Percentiles rank a stretch among this genome's conserved stretches.
These are phyloP conservation scores for Mrakia blollopis DNA, from an alignment of 768 basidiomycete genomes.

Conservation along the genomic window DNA sequence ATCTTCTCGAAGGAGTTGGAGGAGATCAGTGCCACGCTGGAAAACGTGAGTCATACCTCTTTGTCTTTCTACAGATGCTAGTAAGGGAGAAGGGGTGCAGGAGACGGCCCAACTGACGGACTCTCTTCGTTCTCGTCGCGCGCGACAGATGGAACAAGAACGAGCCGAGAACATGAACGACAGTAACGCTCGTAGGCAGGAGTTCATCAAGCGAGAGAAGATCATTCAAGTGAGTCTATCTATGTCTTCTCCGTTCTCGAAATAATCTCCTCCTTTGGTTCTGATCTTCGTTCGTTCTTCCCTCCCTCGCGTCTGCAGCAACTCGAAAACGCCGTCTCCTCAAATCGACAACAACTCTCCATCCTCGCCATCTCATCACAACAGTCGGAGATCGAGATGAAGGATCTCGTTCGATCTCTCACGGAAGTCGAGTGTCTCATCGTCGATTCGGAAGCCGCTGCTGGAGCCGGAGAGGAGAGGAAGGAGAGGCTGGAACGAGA, in stretches of 20 bases:
- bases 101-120: not conserved
- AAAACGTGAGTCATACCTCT: constrained; percentile 57
- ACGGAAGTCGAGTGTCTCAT: constrained; percentile 83
- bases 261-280: not conserved
- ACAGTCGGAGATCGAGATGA: constrained; percentile 75
- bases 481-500: constrained; percentile 63
- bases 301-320: constrained; percentile 48
- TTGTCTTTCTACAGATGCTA: not conserved
- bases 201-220: constrained; percentile 76
- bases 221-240: constrained; percentile 63
- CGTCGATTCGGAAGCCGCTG: constrained; percentile 65
- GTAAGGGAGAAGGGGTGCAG: not conserved
- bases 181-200: constrained; percentile 73
- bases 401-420: constrained; percentile 73
- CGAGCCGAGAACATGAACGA: constrained; percentile 74
- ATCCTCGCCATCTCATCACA: constrained; percentile 64
- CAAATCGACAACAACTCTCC: constrained; percentile 65
- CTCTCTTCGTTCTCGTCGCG: not conserved
- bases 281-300: not conserved
- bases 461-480: constrained; percentile 60
- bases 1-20: constrained; percentile 84
- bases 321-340: constrained; percentile 66
- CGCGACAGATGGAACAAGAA: constrained; percentile 55
- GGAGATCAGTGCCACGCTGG: constrained; percentile 78
- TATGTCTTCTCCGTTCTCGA: not conserved